phyloP scores from a whole-genome alignment of 768 basidiomycete species.

The Agaricus blazei region DNA sequence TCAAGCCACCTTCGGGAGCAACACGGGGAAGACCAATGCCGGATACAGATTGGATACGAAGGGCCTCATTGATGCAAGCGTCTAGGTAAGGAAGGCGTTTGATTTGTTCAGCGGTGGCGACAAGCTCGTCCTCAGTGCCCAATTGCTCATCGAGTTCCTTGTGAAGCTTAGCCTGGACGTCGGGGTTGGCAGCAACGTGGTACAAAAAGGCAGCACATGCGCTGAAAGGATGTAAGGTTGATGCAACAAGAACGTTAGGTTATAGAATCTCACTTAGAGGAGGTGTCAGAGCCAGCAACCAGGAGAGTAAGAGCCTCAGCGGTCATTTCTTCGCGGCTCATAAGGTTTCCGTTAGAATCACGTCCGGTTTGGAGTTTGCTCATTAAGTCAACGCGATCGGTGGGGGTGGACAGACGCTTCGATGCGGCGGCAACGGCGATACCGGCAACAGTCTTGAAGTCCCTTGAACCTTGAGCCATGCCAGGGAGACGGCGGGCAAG shows the following conservation, averaged over 20 bases:
- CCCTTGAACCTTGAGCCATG: conserved; percentile 62
- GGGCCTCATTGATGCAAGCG: conserved; percentile 82
- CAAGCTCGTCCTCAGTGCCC: conserved; percentile 51
- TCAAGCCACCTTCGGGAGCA: conserved; percentile 70
- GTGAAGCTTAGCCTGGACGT: conserved; percentile 65
- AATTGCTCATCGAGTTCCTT: conserved; percentile 67
- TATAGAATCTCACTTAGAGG: conserved; percentile 66
- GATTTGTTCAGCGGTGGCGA: conserved; percentile 60
- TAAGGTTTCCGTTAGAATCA: conserved; percentile 72
- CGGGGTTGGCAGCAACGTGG: conserved; percentile 67
- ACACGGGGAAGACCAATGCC: conserved; percentile 81
- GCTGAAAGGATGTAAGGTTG: conserved; percentile 29
- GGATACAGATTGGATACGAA: conserved; percentile 82
- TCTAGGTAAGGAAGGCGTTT: conserved; percentile 77
- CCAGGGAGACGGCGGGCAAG: conserved; percentile 62
- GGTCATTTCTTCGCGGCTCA: conserved; percentile 80
- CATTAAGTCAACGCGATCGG: conserved; percentile 76
- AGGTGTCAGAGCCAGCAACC: conserved; percentile 89
- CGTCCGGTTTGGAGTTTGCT: conserved; percentile 74
- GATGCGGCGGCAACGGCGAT: conserved; percentile 75
- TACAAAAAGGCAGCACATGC: conserved; percentile 88
- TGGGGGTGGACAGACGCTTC: conserved; percentile 60
- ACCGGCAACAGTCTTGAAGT: conserved; percentile 71
- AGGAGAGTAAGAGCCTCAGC: conserved; percentile 85
- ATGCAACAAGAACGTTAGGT: neutral